Evolutionary conservation across 2,329 filamentous ascomycete species (phyloP).

Genomic region (Berkeleyomyces basicola): DNA sequence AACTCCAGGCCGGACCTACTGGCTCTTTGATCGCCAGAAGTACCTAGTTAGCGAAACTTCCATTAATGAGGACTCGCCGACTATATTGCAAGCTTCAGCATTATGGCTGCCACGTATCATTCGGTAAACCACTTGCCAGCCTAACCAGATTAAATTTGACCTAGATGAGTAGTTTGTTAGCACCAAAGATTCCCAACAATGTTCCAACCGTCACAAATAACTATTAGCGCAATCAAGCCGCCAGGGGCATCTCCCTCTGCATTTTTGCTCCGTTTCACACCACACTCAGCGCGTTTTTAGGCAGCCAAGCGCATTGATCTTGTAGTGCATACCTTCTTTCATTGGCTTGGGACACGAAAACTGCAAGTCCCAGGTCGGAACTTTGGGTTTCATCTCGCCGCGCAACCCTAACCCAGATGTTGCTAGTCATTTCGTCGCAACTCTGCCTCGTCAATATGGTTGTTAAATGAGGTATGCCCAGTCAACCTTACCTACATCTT

Average conservation of each 20-base stretch:
- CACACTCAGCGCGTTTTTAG: background rate
- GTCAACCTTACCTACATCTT: no score
- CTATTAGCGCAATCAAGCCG: background rate
- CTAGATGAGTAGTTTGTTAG: no score
- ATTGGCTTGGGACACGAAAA: background rate
- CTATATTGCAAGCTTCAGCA: background rate
- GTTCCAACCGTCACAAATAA: background rate
- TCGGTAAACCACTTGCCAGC: background rate
- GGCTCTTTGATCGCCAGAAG: background rate
- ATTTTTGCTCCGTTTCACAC: background rate
- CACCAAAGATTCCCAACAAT: background rate
- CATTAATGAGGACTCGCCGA: background rate
- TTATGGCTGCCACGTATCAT: background rate
- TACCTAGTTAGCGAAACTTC: background rate
- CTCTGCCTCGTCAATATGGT: no score
- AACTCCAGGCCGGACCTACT: background rate
- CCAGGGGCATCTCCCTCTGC: background rate
- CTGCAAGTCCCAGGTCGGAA: background rate
- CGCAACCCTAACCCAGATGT: background rate
- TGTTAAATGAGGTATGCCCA: no score
- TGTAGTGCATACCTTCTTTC: background rate
- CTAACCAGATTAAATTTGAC: background rate
- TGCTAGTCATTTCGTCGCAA: no score
- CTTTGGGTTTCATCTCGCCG: background rate
- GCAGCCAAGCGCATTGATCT: background rate